These are phyloP conservation scores for Graphilbum ipis-grandicollis DNA, from an alignment of 2,329 filamentous ascomycete species.

Conservation along the genomic window DNA sequence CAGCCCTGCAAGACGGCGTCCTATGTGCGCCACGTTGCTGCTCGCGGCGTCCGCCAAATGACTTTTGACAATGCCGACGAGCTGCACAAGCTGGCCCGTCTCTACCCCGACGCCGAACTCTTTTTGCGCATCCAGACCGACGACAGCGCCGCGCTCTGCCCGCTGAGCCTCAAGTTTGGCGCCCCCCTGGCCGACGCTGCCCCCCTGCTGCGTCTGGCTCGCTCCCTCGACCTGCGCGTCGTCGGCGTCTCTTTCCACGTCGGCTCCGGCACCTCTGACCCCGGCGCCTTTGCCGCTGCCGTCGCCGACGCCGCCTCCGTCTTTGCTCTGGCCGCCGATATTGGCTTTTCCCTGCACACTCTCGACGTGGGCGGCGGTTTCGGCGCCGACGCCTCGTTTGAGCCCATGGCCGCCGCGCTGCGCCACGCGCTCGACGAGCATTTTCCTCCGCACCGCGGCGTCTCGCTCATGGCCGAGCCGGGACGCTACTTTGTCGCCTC, in stretches of 20 bases:
- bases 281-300: constrained; percentile 77
- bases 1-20: constrained; percentile 99
- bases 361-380: constrained; percentile 93
- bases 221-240: constrained; percentile 70
- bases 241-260: constrained; percentile 97
- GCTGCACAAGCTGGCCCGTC: constrained; percentile 90
- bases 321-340: constrained; percentile 63
- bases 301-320: constrained; percentile 77
- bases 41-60: constrained; percentile 85
- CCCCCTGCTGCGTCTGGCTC: constrained; percentile 62
- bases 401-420: constrained; percentile 71
- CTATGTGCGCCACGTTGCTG: constrained; percentile 79
- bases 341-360: constrained; percentile 70
- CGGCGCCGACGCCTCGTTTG: constrained; percentile 66
- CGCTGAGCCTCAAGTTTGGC: constrained; percentile 93
- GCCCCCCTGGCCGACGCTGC: constrained; percentile 71
- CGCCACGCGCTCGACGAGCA: constrained; percentile 67
- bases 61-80: constrained; percentile 98
- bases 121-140: constrained; percentile 92
- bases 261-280: constrained; percentile 87
- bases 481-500: constrained; percentile 90
- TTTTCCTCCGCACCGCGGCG: constrained; percentile 54
- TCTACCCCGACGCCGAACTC: constrained; percentile 77
- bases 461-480: constrained; percentile 87
- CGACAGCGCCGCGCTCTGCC: constrained; percentile 85